Evolutionary conservation across 2,329 filamentous ascomycete genomes (phyloP).

Genomic region (Zymoseptoria crescenta): DNA sequence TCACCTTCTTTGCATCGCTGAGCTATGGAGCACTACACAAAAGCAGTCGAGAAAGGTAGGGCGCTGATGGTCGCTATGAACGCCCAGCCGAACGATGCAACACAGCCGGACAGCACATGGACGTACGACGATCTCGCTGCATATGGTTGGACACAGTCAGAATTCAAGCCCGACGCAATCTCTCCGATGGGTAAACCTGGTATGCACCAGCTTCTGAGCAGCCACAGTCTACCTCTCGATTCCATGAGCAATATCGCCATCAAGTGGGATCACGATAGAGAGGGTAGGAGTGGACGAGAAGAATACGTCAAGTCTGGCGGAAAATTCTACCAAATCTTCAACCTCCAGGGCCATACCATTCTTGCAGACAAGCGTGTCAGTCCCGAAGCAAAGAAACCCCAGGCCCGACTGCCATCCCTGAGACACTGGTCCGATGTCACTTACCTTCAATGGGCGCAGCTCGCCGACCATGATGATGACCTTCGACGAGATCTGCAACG

Average conservation of each 20-base stretch:
- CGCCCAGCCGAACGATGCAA: neutral
- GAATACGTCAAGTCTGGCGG: neutral
- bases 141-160: neutral
- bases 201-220: neutral
- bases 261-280: neutral
- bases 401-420: neutral
- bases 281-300: neutral
- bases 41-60: neutral
- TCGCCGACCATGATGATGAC: neutral
- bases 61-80: neutral
- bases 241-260: neutral
- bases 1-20: no score
- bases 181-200: neutral
- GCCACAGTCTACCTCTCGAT: neutral
- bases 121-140: neutral
- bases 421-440: neutral
- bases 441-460: neutral
- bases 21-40: neutral
- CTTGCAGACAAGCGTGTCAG: neutral
- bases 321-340: neutral
- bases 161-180: neutral
- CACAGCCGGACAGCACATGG: no score
- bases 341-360: neutral
- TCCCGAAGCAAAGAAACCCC: neutral
- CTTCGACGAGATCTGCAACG: neutral